Percentiles rank a stretch among this genome's conserved stretches.
phyloP scores from a whole-genome alignment of 352 stramenopile genomes.

The Elongisporangium anandrum region DNA sequence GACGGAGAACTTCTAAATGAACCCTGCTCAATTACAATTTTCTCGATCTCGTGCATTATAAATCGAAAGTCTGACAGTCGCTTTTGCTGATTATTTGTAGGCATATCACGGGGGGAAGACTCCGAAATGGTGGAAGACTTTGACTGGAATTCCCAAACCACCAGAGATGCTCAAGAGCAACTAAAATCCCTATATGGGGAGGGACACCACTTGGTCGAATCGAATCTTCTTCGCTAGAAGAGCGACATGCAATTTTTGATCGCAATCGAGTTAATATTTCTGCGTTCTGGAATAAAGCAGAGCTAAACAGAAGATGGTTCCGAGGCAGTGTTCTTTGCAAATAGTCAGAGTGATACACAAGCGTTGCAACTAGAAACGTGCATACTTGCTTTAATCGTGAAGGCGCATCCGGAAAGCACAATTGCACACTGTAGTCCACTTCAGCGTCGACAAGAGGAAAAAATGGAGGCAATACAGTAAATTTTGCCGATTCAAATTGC shows the following conservation, averaged over 20 bases:
- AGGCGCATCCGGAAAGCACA: not conserved
- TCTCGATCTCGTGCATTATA: not conserved
- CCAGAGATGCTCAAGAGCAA: not conserved
- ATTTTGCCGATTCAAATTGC: slow-evolving; percentile 8
- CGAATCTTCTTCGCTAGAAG: not conserved
- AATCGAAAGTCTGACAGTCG: not conserved
- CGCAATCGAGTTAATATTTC: not conserved
- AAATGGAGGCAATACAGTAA: slow-evolving; percentile 11
- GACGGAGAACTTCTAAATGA: not conserved
- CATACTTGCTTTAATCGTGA: not conserved
- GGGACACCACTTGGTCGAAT: not conserved
- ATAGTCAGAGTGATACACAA: not conserved
- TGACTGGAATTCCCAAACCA: not conserved
- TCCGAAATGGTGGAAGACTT: not conserved
- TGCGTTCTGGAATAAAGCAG: not conserved
- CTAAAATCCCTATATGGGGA: not conserved
- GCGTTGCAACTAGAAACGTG: not conserved
- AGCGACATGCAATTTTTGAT: not conserved
- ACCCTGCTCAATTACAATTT: not conserved
- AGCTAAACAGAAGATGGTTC: not conserved
- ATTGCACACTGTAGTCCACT: not conserved
- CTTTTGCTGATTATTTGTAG: not conserved
- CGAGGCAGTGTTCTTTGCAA: not conserved
- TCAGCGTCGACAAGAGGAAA: slow-evolving; percentile 7
- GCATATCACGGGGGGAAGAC: not conserved